A percentile compares a stretch with the other conserved stretches of the same genome.
Evolutionary conservation across 495 filamentous ascomycete species (phyloP).

Genomic region (Lentithecium fluviatile): DNA sequence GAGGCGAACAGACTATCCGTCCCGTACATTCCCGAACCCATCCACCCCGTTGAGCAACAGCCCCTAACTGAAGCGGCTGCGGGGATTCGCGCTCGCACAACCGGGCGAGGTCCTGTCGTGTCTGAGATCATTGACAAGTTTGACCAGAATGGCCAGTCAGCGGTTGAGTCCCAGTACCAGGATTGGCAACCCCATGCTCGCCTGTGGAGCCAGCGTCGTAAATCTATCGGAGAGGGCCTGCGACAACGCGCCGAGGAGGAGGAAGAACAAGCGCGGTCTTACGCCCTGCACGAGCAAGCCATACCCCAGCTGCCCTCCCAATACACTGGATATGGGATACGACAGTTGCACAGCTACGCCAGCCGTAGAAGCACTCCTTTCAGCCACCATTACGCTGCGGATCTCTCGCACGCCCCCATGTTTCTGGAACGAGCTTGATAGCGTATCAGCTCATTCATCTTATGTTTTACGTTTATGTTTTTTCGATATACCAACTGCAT

Average conservation of each 20-base stretch:
- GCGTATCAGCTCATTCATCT: neutral
- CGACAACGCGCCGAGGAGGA: conserved; percentile 6
- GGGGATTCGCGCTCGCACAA: conserved; percentile 12
- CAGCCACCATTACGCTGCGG: conserved; percentile 40
- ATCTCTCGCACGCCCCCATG: conserved; percentile 35
- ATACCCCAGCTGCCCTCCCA: too few relatives aligned
- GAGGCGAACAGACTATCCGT: too few relatives aligned
- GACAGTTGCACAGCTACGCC: conserved; percentile 36
- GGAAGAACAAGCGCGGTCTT: neutral
- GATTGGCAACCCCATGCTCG: conserved; percentile 33
- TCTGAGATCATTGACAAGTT: conserved; percentile 27
- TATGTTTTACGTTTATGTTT: neutral
- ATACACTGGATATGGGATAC: conserved; percentile 45
- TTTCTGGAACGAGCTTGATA: conserved; percentile 18
- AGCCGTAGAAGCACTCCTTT: conserved; percentile 48
- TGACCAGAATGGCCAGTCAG: conserved; percentile 11
- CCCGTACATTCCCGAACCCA: too few relatives aligned
- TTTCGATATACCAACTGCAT: conserved; percentile 16
- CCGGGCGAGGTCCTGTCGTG: conserved; percentile 18
- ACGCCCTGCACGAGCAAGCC: too few relatives aligned
- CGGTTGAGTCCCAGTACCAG: neutral
- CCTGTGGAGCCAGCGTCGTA: conserved; percentile 36
- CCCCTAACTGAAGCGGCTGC: neutral
- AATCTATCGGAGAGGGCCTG: conserved; percentile 31
- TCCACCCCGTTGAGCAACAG: neutral